Evolutionary conservation across 495 filamentous ascomycete genomes (phyloP).

Genomic region (Recurvomyces mirabilis): DNA sequence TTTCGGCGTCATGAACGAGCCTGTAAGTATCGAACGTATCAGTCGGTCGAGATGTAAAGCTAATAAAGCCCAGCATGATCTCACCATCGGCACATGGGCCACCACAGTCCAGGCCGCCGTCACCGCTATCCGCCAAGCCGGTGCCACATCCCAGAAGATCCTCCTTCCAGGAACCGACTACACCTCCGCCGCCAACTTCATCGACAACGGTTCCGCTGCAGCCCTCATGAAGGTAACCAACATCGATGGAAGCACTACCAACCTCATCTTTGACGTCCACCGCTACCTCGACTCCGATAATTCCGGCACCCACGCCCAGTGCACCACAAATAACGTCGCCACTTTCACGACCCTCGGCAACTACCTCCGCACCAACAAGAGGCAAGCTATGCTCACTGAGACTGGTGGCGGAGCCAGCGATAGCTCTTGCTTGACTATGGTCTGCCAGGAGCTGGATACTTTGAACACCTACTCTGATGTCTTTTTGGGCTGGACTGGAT

Average conservation of each 20-base stretch:
- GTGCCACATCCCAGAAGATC: conserved; percentile 46
- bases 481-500: conserved; percentile 41
- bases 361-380: conserved; percentile 38
- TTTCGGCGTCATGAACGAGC: conserved; percentile 58
- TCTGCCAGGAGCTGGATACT: conserved; percentile 38
- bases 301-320: conserved; percentile 41
- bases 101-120: conserved; percentile 44
- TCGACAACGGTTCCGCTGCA: conserved; percentile 36
- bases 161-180: conserved; percentile 39
- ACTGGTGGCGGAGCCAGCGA: conserved; percentile 42
- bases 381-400: conserved; percentile 39
- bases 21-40: conserved; percentile 19
- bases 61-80: conserved; percentile 26
- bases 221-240: conserved; percentile 44
- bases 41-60: conserved; percentile 4
- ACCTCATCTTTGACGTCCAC: conserved; percentile 47
- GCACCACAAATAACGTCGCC: conserved; percentile 40
- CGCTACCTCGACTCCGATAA: conserved; percentile 50
- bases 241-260: conserved; percentile 40
- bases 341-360: conserved; percentile 25
- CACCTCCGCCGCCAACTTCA: conserved; percentile 36
- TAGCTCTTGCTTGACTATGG: conserved; percentile 29
- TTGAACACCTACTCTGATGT: too few species aligned
- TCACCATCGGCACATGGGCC: conserved; percentile 40
- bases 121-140: conserved; percentile 46